These are phyloP conservation scores for Aspergillus avenaceus DNA, from an alignment of 495 filamentous ascomycete species.

Conservation along the genomic window DNA sequence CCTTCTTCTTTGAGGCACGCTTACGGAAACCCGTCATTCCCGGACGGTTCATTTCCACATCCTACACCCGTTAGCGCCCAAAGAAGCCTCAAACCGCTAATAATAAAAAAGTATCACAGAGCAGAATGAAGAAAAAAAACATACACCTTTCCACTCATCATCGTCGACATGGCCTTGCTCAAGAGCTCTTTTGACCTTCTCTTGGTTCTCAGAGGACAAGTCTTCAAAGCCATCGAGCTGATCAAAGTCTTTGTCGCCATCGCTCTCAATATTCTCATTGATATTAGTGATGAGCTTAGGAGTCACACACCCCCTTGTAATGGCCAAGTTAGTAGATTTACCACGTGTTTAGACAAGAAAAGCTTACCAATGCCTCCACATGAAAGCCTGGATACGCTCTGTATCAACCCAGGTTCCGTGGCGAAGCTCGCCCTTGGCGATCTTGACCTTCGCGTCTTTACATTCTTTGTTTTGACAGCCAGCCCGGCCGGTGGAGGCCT, in stretches of 20 bases:
- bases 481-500: slow-evolving; percentile 57
- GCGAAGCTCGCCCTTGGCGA: slow-evolving; percentile 72
- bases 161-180: slow-evolving; percentile 69
- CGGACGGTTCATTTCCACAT: slow-evolving; percentile 63
- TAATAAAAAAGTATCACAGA: no score
- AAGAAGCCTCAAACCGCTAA: no score
- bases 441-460: slow-evolving; percentile 60
- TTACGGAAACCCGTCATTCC: slow-evolving; percentile 58
- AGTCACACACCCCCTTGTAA: slow-evolving; percentile 75
- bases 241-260: slow-evolving; percentile 34
- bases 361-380: slow-evolving; percentile 76
- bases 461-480: slow-evolving; percentile 65
- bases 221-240: slow-evolving; percentile 70
- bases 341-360: not conserved
- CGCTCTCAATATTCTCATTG: slow-evolving; percentile 35
- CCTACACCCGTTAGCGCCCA: slow-evolving; percentile 36
- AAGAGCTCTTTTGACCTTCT: slow-evolving; percentile 59
- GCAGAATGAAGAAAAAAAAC: slow-evolving; percentile 23
- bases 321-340: not conserved
- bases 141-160: slow-evolving; percentile 75
- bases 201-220: slow-evolving; percentile 54
- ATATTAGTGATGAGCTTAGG: slow-evolving; percentile 57
- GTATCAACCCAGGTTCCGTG: slow-evolving; percentile 63
- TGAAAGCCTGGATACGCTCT: slow-evolving; percentile 46
- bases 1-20: slow-evolving; percentile 41